These are phyloP conservation scores for Cerrena zonata DNA, from an alignment of 1,284 basidiomycete genomes.

Conservation along the genomic window DNA sequence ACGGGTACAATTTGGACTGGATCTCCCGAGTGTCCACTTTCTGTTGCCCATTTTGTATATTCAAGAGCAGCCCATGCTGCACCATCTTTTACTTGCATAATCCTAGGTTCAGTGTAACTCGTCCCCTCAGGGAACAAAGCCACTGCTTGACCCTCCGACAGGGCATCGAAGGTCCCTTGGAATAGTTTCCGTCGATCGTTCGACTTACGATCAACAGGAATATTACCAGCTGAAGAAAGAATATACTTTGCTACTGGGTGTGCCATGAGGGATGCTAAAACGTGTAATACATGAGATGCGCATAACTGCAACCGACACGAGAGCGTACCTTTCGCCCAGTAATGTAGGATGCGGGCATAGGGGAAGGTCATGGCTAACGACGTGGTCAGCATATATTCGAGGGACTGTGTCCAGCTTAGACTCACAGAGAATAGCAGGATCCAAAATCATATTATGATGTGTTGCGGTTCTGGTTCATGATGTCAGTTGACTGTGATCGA, in stretches of 20 bases:
- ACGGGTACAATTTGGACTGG: slow-evolving; percentile 68
- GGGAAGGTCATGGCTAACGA: slow-evolving; percentile 71
- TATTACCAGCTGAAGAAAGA: slow-evolving; percentile 86
- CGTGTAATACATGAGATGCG: slow-evolving; percentile 23
- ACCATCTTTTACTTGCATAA: slow-evolving; percentile 93
- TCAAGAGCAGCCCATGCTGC: slow-evolving; percentile 94
- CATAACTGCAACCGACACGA: slow-evolving; percentile 10
- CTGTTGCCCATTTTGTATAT: slow-evolving; percentile 74
- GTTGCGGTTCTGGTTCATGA: slow-evolving; percentile 64
- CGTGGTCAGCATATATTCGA: slow-evolving; percentile 10
- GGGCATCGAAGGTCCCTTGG: slow-evolving; percentile 81
- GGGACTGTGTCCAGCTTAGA: slow-evolving; percentile 10
- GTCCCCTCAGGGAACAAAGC: slow-evolving; percentile 94
- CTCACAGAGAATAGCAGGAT: slow-evolving; percentile 76
- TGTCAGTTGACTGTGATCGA: background rate
- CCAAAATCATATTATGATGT: slow-evolving; percentile 90
- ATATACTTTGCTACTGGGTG: slow-evolving; percentile 72
- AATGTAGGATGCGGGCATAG: slow-evolving; percentile 76
- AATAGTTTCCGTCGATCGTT: slow-evolving; percentile 74
- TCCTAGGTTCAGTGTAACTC: slow-evolving; percentile 82
- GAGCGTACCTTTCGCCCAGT: slow-evolving; percentile 81
- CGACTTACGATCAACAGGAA: slow-evolving; percentile 85
- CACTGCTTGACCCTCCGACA: slow-evolving; percentile 73
- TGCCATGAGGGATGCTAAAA: slow-evolving; percentile 60
- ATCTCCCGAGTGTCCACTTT: slow-evolving; percentile 38